Conservation (phyloP, 345 rosid species). For the Moricandia arvensis region DNA sequence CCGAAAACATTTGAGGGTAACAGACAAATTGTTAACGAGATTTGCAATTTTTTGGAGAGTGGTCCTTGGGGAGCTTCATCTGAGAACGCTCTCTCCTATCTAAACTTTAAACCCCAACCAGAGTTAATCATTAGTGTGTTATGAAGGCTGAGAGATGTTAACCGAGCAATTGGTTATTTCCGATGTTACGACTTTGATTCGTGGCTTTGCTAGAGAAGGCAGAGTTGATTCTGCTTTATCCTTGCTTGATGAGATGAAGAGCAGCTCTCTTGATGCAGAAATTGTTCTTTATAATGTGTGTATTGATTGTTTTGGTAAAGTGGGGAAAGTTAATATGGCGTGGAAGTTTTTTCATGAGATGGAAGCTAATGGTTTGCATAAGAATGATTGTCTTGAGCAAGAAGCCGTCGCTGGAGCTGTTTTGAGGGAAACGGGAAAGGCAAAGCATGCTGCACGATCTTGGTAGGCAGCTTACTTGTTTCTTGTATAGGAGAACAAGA, state of each 20-base stretch:
- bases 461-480: conserved; percentile 42
- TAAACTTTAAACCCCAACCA: too few species aligned
- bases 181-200: conserved; percentile 88
- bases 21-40: conserved; percentile 48
- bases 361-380: conserved; percentile 65
- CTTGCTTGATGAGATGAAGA: conserved; percentile 90
- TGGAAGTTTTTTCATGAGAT: conserved; percentile 98
- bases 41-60: too few species aligned
- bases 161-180: too few species aligned
- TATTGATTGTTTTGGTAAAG: conserved; percentile 93
- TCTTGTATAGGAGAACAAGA: conserved; percentile 6
- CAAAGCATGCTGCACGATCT: conserved; percentile 79
- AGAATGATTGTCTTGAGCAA: conserved; percentile 86
- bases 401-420: conserved; percentile 91
- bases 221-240: conserved; percentile 79
- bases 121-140: too few species aligned
- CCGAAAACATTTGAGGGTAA: conserved; percentile 35
- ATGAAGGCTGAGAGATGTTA: too few species aligned
- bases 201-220: conserved; percentile 78
- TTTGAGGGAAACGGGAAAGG: conserved; percentile 79
- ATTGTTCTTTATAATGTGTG: conserved; percentile 92
- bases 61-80: too few species aligned
- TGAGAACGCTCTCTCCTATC: too few species aligned
- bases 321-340: conserved; percentile 87
- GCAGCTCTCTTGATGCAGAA: conserved; percentile 69